phyloP scores from a whole-genome alignment of 768 basidiomycete species.

The Rickenella mellea region DNA sequence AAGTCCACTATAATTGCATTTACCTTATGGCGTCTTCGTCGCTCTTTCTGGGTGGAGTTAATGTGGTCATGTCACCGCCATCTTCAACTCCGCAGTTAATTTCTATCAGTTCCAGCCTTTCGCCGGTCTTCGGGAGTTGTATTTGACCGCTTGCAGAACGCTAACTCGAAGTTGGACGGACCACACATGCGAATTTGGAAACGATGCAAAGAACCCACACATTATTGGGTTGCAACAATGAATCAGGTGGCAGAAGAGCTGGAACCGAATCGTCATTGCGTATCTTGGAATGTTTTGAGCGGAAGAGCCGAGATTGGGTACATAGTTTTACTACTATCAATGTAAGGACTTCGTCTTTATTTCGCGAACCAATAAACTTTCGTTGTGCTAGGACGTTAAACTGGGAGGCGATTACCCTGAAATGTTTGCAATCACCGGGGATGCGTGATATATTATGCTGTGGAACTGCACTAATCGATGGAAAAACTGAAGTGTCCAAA shows the following conservation, averaged over 20 bases:
- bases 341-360: slow-evolving; percentile 18
- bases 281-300: slow-evolving; percentile 63
- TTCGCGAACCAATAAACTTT: too few relatives aligned
- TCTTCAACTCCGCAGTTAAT: slow-evolving; percentile 7
- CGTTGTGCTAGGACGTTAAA: slow-evolving; percentile 38
- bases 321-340: slow-evolving; percentile 42
- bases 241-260: too few relatives aligned
- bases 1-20: slow-evolving; percentile 50
- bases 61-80: slow-evolving; percentile 9
- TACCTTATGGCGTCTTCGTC: slow-evolving; percentile 34
- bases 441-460: slow-evolving; percentile 39
- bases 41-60: slow-evolving; percentile 23
- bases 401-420: slow-evolving; percentile 39
- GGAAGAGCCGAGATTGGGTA: slow-evolving; percentile 64
- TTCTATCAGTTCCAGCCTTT: slow-evolving; percentile 16
- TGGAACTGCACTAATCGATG: background rate
- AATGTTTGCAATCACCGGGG: slow-evolving; percentile 72
- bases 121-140: slow-evolving; percentile 9
- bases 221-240: background rate
- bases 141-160: background rate
- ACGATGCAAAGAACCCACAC: background rate
- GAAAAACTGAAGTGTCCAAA: slow-evolving; percentile 16
- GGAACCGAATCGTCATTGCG: slow-evolving; percentile 47
- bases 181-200: background rate
- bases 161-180: background rate